Conservation (phyloP, 2,329 filamentous ascomycete genomes). For the Sporothrix humicola region DNA sequence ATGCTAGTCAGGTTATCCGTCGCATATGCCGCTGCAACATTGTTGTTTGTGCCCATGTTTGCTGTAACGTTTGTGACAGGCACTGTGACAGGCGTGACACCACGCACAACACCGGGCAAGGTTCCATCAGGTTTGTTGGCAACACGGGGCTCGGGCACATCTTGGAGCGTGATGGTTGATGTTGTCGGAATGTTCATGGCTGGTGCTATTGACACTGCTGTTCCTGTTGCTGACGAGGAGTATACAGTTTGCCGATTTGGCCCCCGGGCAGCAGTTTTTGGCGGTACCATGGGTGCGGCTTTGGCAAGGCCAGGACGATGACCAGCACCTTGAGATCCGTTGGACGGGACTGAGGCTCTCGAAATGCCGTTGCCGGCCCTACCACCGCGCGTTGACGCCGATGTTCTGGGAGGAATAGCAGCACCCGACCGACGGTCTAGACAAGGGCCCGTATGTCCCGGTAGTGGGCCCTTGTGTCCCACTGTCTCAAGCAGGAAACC, state of each 20-base stretch:
- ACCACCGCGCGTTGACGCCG: not conserved
- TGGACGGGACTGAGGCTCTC: not conserved
- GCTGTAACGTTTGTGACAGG: not conserved
- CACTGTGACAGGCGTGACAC: conserved; percentile 9
- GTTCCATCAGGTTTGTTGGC: not conserved
- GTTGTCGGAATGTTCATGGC: not conserved
- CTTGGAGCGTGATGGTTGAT: not conserved
- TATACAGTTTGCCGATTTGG: not conserved
- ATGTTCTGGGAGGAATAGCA: not conserved
- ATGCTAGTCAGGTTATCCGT: not conserved
- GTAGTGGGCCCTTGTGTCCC: not conserved
- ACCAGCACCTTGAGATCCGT: not conserved
- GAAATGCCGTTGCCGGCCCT: not conserved
- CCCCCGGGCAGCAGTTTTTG: not conserved
- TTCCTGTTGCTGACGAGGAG: not conserved
- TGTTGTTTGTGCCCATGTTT: not conserved
- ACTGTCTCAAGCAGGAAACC: not conserved
- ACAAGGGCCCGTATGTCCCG: not conserved
- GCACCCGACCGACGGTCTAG: not conserved
- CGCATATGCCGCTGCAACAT: not conserved
- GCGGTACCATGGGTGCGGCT: not conserved
- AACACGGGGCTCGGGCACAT: not conserved
- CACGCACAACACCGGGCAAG: not conserved
- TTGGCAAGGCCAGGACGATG: no score
- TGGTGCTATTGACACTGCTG: not conserved